Evolutionary conservation across 768 basidiomycete species (phyloP).

Genomic region (Rhizopogon vulgaris): DNA sequence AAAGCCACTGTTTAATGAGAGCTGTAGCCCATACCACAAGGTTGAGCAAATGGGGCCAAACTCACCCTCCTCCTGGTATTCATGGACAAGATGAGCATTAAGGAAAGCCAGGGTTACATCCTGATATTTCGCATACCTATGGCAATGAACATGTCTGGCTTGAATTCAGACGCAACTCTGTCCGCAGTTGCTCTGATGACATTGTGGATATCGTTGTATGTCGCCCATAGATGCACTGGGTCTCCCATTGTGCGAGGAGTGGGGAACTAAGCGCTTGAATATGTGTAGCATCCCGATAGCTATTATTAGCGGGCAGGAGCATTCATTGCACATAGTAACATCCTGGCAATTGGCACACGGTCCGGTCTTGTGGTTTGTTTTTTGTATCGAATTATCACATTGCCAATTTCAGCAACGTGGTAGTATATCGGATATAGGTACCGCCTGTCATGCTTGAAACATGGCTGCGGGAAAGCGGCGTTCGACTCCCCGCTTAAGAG

Average conservation of each 20-base stretch:
- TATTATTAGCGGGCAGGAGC: too few species aligned
- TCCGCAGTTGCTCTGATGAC: conserved; percentile 64
- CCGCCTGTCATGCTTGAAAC: too few species aligned
- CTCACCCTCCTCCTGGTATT: conserved; percentile 71
- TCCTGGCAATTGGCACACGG: too few species aligned
- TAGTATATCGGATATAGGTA: too few species aligned
- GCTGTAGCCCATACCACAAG: conserved; percentile 7
- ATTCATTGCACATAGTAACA: too few species aligned
- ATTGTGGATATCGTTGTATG: conserved; percentile 93
- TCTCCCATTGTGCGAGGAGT: conserved; percentile 24
- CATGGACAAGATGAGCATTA: not conserved
- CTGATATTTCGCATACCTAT: conserved; percentile 50
- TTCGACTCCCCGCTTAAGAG: too few species aligned
- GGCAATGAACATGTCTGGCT: conserved; percentile 81
- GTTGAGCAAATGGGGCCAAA: conserved; percentile 17
- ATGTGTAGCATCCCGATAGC: too few species aligned
- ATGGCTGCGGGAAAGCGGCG: too few species aligned
- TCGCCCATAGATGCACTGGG: conserved; percentile 61
- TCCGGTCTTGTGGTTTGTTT: too few species aligned
- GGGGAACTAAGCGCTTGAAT: too few species aligned
- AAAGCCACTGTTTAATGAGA: conserved; percentile 61
- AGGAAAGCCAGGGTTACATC: conserved; percentile 16
- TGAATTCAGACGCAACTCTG: conserved; percentile 71
- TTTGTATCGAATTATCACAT: too few species aligned
- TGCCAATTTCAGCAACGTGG: too few species aligned